Evolutionary conservation across 2,329 filamentous ascomycete genomes (phyloP), one percentile per base, ranked within the genome.

Genomic region (Aurifilum marmelostoma): DNA sequence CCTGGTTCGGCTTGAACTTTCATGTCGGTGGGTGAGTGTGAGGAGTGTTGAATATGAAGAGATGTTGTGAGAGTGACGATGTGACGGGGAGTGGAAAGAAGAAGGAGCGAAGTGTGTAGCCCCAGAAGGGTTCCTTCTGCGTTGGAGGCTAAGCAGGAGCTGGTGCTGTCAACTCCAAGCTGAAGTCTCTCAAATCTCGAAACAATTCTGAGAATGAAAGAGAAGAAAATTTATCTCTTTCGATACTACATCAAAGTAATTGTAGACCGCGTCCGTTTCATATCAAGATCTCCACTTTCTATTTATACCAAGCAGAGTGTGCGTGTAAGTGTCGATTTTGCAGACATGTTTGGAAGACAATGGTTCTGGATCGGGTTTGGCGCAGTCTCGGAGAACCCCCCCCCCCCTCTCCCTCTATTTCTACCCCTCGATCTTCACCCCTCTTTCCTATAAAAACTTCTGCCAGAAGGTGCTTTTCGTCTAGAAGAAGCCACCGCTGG

Each of bases 1-100:
- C 63, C 70, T 73, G 73, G 56, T 29, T 69, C 67, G 14, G 69
- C 54, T 9, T 24, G 47, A 41, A 67, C 56, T 52, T 62, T 66
- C 69, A 71, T 71, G 50, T n/a, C 41, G 4, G 6, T 27, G 29
- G 12, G 62, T 29, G 47, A 6, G 43, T 24, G 9, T 0, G 62
- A 1, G 41, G 6, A 11, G 12, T n/a, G 27, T 16, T 27, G 32
- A 34, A 24, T 21, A 56, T 52, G 50, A 37, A 16, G 12, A 16
- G 63, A 39, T 14, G 16, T 16, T 32, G 52, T 3, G 47, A 43
- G 27, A 24, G 21, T 56, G 27, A 56, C 16, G 43, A n/a, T 9
- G 21, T n/a, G 43, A 47, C 7, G n/a, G n/a, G 21, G 21, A n/a
- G 43, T 21, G 16, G 43, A n/a, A n/a, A n/a, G n/a, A n/a, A n/a